Conservation (phyloP, 495 filamentous ascomycete species). For the Penicillium malachiteum region DNA sequence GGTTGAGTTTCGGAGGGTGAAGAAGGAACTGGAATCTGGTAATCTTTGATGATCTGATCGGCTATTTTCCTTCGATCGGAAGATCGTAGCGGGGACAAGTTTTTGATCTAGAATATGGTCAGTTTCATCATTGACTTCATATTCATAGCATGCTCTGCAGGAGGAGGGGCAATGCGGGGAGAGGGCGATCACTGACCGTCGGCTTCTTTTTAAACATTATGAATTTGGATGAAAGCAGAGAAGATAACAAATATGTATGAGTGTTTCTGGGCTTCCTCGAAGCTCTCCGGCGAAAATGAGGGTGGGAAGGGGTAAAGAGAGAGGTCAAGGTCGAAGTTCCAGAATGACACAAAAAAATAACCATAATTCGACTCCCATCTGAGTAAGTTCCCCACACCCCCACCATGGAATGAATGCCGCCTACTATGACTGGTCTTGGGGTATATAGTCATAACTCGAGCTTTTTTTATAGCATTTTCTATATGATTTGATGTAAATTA, state of each 20-base stretch:
- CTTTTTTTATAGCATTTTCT: too few relatives aligned
- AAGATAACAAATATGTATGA: neutral
- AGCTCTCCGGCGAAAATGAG: neutral
- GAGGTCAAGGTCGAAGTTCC: neutral
- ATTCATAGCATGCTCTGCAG: neutral
- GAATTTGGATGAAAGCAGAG: neutral
- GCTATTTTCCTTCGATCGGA: conserved; percentile 71
- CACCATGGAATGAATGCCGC: too few relatives aligned
- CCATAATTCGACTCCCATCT: neutral
- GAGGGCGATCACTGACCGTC: conserved; percentile 45
- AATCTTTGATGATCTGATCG: conserved; percentile 66
- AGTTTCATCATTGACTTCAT: neutral
- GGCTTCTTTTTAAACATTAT: conserved; percentile 82
- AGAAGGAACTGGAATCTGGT: conserved; percentile 50
- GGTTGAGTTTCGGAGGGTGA: conserved; percentile 31
- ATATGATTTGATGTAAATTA: too few relatives aligned
- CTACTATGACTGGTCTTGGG: too few relatives aligned
- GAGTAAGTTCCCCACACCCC: neutral
- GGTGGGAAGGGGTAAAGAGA: neutral
- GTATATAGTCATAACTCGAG: too few relatives aligned
- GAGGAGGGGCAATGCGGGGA: conserved; percentile 29
- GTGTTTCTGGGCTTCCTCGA: neutral
- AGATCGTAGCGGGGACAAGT: conserved; percentile 65
- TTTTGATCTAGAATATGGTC: conserved; percentile 57
- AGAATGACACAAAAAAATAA: neutral